Evolutionary conservation across 2,329 filamentous ascomycete genomes (phyloP).

Genomic region (Ploettnerulaceae sp.): DNA sequence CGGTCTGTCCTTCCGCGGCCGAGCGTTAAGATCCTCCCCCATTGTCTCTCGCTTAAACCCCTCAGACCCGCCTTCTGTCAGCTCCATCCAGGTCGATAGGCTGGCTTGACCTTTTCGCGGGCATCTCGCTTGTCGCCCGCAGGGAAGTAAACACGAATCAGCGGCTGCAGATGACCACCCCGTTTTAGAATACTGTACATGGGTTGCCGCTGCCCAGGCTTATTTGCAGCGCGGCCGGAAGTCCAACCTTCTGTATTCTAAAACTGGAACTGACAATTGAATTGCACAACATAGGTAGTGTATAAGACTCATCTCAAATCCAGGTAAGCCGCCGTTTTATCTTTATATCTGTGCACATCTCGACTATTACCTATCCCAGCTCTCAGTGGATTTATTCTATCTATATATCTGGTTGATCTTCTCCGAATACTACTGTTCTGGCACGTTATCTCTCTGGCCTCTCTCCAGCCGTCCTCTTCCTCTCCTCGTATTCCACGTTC

Average conservation of each 20-base stretch:
- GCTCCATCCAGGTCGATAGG: not conserved
- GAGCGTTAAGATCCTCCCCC: slow-evolving; percentile 2
- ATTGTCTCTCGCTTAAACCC: not conserved
- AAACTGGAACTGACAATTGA: slow-evolving; percentile 10
- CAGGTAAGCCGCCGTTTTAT: slow-evolving; percentile 16
- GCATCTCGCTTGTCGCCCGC: slow-evolving; percentile 1
- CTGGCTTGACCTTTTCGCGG: not conserved
- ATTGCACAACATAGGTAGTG: slow-evolving; percentile 8
- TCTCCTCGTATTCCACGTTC: slow-evolving; percentile 6
- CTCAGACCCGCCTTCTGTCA: not conserved
- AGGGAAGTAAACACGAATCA: slow-evolving; percentile 1
- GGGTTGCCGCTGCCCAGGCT: slow-evolving; percentile 9
- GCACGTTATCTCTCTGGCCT: slow-evolving; percentile 11
- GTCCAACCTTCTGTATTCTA: slow-evolving; percentile 15
- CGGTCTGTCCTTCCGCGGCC: slow-evolving; percentile 5
- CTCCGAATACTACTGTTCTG: slow-evolving; percentile 4
- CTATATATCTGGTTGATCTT: slow-evolving; percentile 10
- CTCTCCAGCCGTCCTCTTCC: slow-evolving; percentile 9
- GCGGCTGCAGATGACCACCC: slow-evolving; percentile 3
- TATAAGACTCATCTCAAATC: slow-evolving; percentile 26
- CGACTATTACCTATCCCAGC: slow-evolving; percentile 6
- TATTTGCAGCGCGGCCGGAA: slow-evolving; percentile 9
- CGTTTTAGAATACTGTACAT: slow-evolving; percentile 12
- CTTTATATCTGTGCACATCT: slow-evolving; percentile 13
- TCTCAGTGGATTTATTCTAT: slow-evolving; percentile 2